phyloP scores from a whole-genome alignment of 371 early-diverging fungal genomes.

The Funneliformis caledonium region DNA sequence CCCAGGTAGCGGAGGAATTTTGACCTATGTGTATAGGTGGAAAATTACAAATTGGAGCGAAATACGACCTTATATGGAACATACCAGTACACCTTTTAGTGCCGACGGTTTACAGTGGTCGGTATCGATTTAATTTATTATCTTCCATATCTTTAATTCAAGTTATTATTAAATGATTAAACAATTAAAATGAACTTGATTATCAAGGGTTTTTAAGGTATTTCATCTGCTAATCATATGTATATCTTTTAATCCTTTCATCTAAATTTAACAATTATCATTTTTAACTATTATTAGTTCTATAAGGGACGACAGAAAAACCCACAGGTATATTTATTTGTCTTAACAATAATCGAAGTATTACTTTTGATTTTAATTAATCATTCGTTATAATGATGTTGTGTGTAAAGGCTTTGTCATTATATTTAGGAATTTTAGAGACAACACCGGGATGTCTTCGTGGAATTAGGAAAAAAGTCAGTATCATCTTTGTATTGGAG shows the following conservation, averaged over 20 bases:
- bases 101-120: constrained; percentile 53
- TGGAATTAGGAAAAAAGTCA: constrained; percentile 54
- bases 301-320: constrained; percentile 38
- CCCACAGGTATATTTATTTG: constrained; percentile 27
- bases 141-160: not conserved
- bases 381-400: not conserved
- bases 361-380: not conserved
- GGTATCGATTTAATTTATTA: constrained; percentile 39
- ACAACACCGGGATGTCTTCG: constrained; percentile 53
- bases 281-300: constrained; percentile 10
- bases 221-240: not conserved
- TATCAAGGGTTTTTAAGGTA: constrained; percentile 40
- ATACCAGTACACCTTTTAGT: constrained; percentile 51
- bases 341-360: no score
- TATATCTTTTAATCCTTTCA: no score
- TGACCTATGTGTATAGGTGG: constrained; percentile 51
- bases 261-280: not conserved
- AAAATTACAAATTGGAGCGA: constrained; percentile 53
- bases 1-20: not conserved
- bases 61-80: constrained; percentile 50
- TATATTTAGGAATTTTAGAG: constrained; percentile 58
- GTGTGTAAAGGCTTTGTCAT: constrained; percentile 50
- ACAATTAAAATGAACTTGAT: not conserved
- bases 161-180: not conserved
- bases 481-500: constrained; percentile 55